Percentiles rank a stretch among this genome's conserved stretches.
These are phyloP conservation scores for Trichosporon faecale DNA, from an alignment of 1,284 basidiomycete species.

Conservation along the genomic window DNA sequence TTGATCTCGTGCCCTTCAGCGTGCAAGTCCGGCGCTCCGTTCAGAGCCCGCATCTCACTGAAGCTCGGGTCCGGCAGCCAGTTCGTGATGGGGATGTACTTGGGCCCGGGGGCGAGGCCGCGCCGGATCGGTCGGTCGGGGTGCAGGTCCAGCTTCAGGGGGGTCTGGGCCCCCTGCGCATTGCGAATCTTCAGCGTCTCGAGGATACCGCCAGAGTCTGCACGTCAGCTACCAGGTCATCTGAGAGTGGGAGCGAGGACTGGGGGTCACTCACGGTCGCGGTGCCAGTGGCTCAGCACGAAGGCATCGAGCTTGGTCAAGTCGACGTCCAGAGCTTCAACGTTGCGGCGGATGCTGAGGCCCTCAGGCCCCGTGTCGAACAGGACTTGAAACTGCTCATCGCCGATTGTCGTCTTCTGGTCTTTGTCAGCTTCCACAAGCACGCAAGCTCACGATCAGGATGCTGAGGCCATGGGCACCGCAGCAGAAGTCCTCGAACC, in stretches of 20 bases:
- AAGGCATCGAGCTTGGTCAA: constrained; percentile 61
- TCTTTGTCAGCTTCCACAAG: neutral
- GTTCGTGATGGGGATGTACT: constrained; percentile 60
- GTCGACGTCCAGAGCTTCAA: constrained; percentile 61
- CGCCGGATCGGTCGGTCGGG: constrained; percentile 69
- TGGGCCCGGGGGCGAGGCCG: constrained; percentile 64
- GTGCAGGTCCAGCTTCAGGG: constrained; percentile 66
- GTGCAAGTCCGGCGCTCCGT: constrained; percentile 61
- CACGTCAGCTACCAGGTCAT: neutral
- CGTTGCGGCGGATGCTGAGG: constrained; percentile 66
- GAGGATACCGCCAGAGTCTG: constrained; percentile 59
- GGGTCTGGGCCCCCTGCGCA: constrained; percentile 18
- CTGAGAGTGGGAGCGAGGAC: too few relatives aligned
- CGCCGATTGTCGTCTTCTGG: constrained; percentile 51
- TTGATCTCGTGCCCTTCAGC: constrained; percentile 63
- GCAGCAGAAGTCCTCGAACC: constrained; percentile 74
- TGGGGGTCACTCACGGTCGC: constrained; percentile 56
- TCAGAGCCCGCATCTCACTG: constrained; percentile 59
- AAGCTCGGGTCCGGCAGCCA: constrained; percentile 69
- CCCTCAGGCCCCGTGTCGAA: constrained; percentile 80
- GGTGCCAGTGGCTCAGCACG: constrained; percentile 76
- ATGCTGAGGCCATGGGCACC: constrained; percentile 78
- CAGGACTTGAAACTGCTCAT: constrained; percentile 59
- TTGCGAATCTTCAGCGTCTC: constrained; percentile 60
- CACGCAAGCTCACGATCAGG: constrained; percentile 60